A percentile compares a stretch with the other conserved stretches of the same genome.
Conservation (phyloP, 2,329 filamentous ascomycete genomes). For the Sarocladiaceae sp. region DNA sequence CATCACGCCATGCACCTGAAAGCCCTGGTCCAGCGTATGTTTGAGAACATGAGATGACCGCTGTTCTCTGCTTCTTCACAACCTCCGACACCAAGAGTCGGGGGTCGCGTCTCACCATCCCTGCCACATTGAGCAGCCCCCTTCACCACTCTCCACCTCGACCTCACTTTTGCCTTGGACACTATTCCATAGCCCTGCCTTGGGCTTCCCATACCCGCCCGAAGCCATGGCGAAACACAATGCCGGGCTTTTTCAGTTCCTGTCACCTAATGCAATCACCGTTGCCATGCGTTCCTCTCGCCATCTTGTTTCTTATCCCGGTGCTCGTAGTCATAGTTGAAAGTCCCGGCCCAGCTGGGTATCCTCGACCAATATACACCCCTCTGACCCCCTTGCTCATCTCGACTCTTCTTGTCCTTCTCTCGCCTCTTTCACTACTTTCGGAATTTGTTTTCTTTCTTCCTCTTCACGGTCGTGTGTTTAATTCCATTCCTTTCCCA, state of each 20-base stretch:
- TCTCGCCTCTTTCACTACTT: slow-evolving; percentile 6
- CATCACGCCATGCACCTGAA: slow-evolving; percentile 5
- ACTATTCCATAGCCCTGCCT: not conserved
- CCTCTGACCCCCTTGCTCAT: slow-evolving; percentile 3
- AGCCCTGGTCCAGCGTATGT: slow-evolving; percentile 18
- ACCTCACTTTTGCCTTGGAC: not conserved
- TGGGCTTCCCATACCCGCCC: not conserved
- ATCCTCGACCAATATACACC: not conserved
- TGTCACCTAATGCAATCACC: slow-evolving; percentile 1
- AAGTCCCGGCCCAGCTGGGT: not conserved
- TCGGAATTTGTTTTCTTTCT: slow-evolving; percentile 1
- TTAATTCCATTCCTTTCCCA: slow-evolving; percentile 9
- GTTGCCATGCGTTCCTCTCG: not conserved
- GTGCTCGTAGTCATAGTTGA: not conserved
- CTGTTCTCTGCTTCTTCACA: not conserved
- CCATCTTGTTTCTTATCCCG: slow-evolving; percentile 4
- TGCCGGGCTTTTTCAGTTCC: not conserved
- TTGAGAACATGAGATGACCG: slow-evolving; percentile 22
- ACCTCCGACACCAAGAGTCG: slow-evolving; percentile 7
- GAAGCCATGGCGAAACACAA: slow-evolving; percentile 1
- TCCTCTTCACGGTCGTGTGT: slow-evolving; percentile 9
- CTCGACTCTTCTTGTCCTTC: not conserved
- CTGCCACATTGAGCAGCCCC: not conserved
- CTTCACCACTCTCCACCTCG: not conserved
- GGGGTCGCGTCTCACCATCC: slow-evolving; percentile 10